Percentiles rank a stretch among this genome's conserved stretches.
Conservation (phyloP, 495 filamentous ascomycete genomes). For the Parathielavia appendiculata region DNA sequence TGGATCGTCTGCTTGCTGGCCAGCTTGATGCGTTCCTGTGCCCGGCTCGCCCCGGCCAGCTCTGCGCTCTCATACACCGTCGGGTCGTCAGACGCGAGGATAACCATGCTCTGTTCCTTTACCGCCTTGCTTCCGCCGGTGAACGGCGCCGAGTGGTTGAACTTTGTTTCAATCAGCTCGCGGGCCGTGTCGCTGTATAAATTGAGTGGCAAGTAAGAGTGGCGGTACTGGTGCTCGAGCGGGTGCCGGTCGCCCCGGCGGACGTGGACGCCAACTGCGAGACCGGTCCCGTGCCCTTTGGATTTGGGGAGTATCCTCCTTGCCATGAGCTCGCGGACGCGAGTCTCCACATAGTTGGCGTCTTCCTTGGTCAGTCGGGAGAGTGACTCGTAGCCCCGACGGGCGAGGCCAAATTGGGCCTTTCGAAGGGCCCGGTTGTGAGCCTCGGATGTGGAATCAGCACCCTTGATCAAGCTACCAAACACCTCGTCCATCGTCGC, state of each 20-base stretch:
- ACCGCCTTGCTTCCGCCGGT: constrained; percentile 30
- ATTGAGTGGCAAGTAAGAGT: constrained; percentile 63
- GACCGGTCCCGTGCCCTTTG: constrained; percentile 33
- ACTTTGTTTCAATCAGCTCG: constrained; percentile 37
- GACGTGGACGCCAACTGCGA: constrained; percentile 62
- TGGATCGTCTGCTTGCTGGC: constrained; percentile 52
- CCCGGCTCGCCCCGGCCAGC: constrained; percentile 44
- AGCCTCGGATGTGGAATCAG: constrained; percentile 43
- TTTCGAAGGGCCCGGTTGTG: constrained; percentile 31
- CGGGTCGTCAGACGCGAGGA: constrained; percentile 69
- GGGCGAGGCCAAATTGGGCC: constrained; percentile 56
- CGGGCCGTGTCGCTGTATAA: constrained; percentile 49
- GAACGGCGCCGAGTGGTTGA: constrained; percentile 32
- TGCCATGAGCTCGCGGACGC: constrained; percentile 43
- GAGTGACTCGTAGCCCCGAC: constrained; percentile 58
- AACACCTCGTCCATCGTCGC: constrained; percentile 54
- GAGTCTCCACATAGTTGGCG: constrained; percentile 48
- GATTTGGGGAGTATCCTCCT: constrained; percentile 41
- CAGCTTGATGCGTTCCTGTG: constrained; percentile 61
- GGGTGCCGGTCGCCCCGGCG: constrained; percentile 69
- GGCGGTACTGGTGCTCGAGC: constrained; percentile 58
- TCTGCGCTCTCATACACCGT: constrained; percentile 57
- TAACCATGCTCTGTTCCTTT: constrained; percentile 41
- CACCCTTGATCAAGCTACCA: constrained; percentile 51
- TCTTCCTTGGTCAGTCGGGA: constrained; percentile 58